A percentile compares a stretch with the other conserved stretches of the same genome.
Conservation (phyloP, 2,329 filamentous ascomycete genomes). For the Trichophyton mentagrophytes region DNA sequence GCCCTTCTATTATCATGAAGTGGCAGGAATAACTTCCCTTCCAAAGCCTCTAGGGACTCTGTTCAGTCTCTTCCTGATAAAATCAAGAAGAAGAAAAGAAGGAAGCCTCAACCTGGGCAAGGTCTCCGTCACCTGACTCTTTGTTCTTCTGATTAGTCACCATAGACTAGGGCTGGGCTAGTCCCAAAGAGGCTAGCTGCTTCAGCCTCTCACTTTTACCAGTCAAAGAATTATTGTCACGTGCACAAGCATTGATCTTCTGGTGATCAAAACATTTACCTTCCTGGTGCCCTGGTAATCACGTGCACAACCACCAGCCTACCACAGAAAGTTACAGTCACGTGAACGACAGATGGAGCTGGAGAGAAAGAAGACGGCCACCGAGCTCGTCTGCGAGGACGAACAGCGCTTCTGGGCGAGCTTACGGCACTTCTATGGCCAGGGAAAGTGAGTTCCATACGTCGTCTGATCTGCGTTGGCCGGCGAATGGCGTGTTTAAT, state of each 20-base stretch:
- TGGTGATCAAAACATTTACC: not conserved
- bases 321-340: not conserved
- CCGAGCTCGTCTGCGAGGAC: slow-evolving; percentile 1
- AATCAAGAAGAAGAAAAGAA: not conserved
- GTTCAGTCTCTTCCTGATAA: no score
- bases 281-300: not conserved
- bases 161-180: not conserved
- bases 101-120: no score
- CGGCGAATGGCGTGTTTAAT: no score
- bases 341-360: not conserved
- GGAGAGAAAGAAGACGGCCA: not conserved
- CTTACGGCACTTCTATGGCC: not conserved
- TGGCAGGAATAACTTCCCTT: no score
- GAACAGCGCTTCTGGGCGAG: slow-evolving; percentile 2
- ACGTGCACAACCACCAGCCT: not conserved
- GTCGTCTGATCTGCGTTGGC: not conserved
- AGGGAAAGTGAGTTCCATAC: not conserved
- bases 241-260: not conserved
- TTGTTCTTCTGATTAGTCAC: not conserved
- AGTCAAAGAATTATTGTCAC: not conserved
- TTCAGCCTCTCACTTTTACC: not conserved
- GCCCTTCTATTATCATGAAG: no score
- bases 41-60: no score
- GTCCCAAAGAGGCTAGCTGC: not conserved
- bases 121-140: not conserved